A percentile compares a stretch with the other conserved stretches of the same genome.
Evolutionary conservation across 2,329 filamentous ascomycete genomes (phyloP).

Genomic region (Truncatella angustata): DNA sequence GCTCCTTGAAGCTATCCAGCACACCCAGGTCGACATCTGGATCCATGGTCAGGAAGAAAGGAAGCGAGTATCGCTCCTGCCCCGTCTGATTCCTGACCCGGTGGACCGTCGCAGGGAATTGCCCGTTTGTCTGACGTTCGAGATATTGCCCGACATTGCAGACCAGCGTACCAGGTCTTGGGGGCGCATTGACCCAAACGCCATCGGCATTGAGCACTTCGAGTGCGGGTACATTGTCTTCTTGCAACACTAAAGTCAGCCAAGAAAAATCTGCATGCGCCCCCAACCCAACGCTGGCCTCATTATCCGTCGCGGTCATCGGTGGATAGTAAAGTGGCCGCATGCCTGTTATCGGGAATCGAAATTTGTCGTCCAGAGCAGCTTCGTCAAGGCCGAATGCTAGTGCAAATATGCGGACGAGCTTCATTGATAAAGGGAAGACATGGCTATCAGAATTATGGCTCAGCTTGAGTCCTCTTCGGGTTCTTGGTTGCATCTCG

Average conservation of each 20-base stretch:
- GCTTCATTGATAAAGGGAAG: constrained; percentile 28
- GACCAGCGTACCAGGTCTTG: constrained; percentile 32
- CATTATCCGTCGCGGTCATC: constrained; percentile 21
- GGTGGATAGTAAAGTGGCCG: constrained; percentile 39
- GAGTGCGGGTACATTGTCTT: constrained; percentile 27
- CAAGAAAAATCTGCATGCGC: constrained; percentile 41
- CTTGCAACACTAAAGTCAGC: constrained; percentile 37
- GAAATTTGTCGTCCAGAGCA: constrained; percentile 35
- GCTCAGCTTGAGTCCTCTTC: not conserved
- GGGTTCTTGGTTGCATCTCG: not conserved
- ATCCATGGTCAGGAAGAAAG: constrained; percentile 33
- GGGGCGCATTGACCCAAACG: constrained; percentile 36
- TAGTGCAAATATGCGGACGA: constrained; percentile 34
- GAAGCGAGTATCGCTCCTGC: constrained; percentile 35
- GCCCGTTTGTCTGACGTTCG: constrained; percentile 37
- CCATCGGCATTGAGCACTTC: constrained; percentile 41
- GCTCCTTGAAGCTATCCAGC: constrained; percentile 19
- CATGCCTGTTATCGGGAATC: constrained; percentile 39
- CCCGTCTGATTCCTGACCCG: constrained; percentile 36
- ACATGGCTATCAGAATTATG: constrained; percentile 14
- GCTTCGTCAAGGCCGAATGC: constrained; percentile 36
- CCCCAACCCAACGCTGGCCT: constrained; percentile 31
- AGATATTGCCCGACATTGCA: constrained; percentile 40
- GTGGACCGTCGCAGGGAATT: constrained; percentile 38
- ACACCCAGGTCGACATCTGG: constrained; percentile 24